Evolutionary conservation across 169 alveolate species (phyloP), one percentile per base, ranked within the genome.

Genomic region (Fabrea salina): DNA sequence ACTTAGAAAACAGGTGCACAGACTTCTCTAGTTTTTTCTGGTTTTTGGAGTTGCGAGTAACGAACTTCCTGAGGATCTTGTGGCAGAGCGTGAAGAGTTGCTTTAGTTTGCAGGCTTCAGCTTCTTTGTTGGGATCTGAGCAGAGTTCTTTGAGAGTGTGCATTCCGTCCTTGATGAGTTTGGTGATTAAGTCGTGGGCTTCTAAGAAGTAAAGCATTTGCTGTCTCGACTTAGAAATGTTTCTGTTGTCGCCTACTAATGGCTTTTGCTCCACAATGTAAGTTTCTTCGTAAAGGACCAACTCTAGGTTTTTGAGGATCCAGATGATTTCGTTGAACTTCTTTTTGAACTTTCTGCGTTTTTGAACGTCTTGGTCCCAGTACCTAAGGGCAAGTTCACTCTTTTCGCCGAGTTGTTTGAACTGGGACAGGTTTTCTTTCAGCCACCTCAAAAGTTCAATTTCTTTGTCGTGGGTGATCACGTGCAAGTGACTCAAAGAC

Each of bases 1-100:
- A 64, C 30, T 78, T 37, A 27, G 64, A 37, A 35, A 61, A 47
- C 5, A 44, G 66, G 39, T 71, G 27, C 19, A 84, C 37, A 27
- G 54, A 49, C 22, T 84, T 30, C 51, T 50, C 47, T 1, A 84
- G 54, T 49, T 50, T 54, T 4, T 54, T 51, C 66, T 84, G 53
- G 67, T 84, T 84, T 56, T 71, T 70, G 22, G 51, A 53, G 33
- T 74, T 47, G 11, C 35, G 22, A 16, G 11, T 1, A 1, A 27
- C 80, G n/a, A 72, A 50, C 33, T 51, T 72, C 33, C 11, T 40
- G 11, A 72, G 54, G 11, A 74, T 30, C 8, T 22, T n/a, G 35
- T 13, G 33, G 32, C 80, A 72, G 3, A 7, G 37, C 71, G 7
- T 35, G 33, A 49, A 72, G 13, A 74, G 35, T 0, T 39, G 40